Evolutionary conservation across 2,329 filamentous ascomycete genomes (phyloP).

Genomic region (Penicillium crustosum): DNA sequence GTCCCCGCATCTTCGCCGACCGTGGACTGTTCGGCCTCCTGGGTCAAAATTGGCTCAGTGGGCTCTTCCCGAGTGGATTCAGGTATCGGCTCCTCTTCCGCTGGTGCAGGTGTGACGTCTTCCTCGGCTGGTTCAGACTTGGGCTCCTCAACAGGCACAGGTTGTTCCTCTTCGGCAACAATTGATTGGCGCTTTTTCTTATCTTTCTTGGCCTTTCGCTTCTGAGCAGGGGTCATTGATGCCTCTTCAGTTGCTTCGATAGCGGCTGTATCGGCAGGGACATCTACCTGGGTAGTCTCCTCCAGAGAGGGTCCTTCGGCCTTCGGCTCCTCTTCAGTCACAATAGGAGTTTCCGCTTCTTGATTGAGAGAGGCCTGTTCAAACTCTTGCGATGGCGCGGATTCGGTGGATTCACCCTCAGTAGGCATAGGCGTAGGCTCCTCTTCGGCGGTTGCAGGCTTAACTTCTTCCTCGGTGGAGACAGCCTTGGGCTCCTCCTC

Average conservation of each 20-base stretch:
- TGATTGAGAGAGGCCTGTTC: background rate
- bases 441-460: background rate
- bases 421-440: background rate
- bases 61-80: background rate
- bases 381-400: background rate
- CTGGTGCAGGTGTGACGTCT: background rate
- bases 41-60: background rate
- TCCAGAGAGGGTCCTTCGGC: background rate
- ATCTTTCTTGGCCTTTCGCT: slow-evolving; percentile 23
- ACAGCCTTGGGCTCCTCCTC: too few relatives aligned
- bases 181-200: slow-evolving; percentile 25
- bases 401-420: background rate
- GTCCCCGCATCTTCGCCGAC: background rate
- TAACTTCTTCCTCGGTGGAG: background rate
- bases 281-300: slow-evolving; percentile 7
- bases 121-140: slow-evolving; percentile 1
- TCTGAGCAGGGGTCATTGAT: slow-evolving; percentile 19
- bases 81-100: background rate
- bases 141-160: background rate
- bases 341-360: background rate
- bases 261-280: background rate
- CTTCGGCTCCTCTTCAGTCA: slow-evolving; percentile 1
- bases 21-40: background rate
- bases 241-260: slow-evolving; percentile 4
- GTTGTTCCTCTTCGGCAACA: background rate